Evolutionary conservation across 129 eudicot species (phyloP), one percentile per base, ranked within the genome.

Genomic region (Kitagawia praeruptora): DNA sequence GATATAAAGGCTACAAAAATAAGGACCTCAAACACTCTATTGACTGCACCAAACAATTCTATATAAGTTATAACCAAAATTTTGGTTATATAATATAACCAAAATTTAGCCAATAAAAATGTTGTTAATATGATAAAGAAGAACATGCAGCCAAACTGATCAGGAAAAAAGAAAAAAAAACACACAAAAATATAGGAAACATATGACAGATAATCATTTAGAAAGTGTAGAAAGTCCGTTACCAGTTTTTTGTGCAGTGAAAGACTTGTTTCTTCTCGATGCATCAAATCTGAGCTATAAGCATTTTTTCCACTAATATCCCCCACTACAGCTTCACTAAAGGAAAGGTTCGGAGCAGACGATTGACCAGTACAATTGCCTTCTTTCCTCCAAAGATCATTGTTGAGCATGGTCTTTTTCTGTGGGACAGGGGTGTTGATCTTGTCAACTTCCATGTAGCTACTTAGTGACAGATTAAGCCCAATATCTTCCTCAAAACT

Each of bases 401-500:
- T 83, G 53, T 19, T 63, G 1, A 71, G 77, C 23, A 78, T 77
- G 51, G 70, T 70, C 63, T 77, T 84, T 72, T 23, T 76, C 42
- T 74, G 27, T 6, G 74, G 80, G 23, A 25, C 70, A 7, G 61
- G 53, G 34, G 70, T 45, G 38, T 49, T 19, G 74, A 71, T 51
- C 45, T 58, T 76, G 64, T 37, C 78, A 47, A 7, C 64, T n/a
- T 53, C 75, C 63, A 82, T 40, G 38, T 49, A 86, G 74, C 89
- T 80, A 45, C 83, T 88, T 18, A 89, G 80, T 10, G 92, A 88
- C 58, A 87, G 92, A 77, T 85, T 88, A 28, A 87, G 87, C 37
- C 87, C 89, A 16, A 86, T 75, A 34, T 73, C 77, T 13, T 28
- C 41, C 42, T 28, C 48, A 42, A 80, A 49, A 77, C 42, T 75